Evolutionary conservation across 192 early-diverging fungal genomes (phyloP), one percentile per base, ranked within the genome.

Genomic region (Umbelopsis vinacea): DNA sequence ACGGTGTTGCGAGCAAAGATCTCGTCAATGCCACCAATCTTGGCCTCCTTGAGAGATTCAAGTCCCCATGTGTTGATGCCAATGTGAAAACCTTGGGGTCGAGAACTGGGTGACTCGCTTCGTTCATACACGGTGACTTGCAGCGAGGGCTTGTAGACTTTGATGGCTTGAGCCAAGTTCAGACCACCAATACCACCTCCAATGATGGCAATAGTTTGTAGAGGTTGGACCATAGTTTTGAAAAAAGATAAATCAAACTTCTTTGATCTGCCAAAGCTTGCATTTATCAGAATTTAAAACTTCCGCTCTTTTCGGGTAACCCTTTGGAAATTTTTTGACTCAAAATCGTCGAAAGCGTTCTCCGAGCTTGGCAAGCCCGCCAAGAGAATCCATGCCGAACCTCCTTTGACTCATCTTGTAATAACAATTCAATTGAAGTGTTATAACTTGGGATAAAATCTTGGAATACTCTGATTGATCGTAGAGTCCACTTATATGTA

Each of bases 141-240:
- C 15, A 74, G 17, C 9, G 33, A 45, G 10, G 72, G 66, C 29
- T 66, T 68, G 45, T 52, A 57, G 0, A 3, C 1, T 19, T 29
- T 38, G 9, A 74, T 66, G 14, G 72, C 72, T 21, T 74, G 60
- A 52, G 72, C 72, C 22, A 66, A 29, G 26, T 67, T 74, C 4
- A 74, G 55, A 19, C 72, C 72, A 24, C 72, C 72, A 23, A 74
- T 35, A 1, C 72, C 72, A 21, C 72, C 66, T 48, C 72, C 72
- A 12, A 74, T 46, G 9, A 72, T 74, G 9, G 46, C 72, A 38
- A 74, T 68, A 6, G 48, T 66, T 57, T 74, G 21, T 14, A 66
- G 22, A 37, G 57, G 33, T 6, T 50, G 48, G 15, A 6, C 15
- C 48, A 50, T 50, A n/a, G 17, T 50, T 12, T 50, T 50, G 6